Evolutionary conservation across 257 asterid genomes (phyloP), one percentile per base, ranked within the genome.

Genomic region (Knoxia roxburghii): DNA sequence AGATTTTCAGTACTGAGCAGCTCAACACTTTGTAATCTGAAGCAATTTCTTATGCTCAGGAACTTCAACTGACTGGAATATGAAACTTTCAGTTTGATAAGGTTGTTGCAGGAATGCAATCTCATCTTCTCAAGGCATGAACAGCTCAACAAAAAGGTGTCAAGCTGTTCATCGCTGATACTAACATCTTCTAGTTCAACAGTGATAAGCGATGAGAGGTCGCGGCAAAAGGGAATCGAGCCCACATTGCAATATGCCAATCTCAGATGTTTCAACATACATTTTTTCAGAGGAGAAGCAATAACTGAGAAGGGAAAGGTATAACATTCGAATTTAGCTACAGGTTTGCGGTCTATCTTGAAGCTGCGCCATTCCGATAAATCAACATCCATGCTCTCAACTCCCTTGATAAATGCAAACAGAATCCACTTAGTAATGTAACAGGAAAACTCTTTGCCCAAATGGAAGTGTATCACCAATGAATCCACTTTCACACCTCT

Each of bases 361-460:
- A 21, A 50, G 29, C 27, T 20, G 5, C 13, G 56, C 56, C 56
- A 50, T 50, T 50, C 56, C 1, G 56, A 50, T 20, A 50, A 50
- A 50, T 50, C 56, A 50, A 50, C 11, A 21, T 50, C 56, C 26
- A 50, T 20, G 56, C 27, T 50, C 27, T 50, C 56, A 50, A 21
- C 56, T 50, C 56, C 56, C 56, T 50, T 50, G 27, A 20, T 20
- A 50, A 50, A 21, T n/a, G 56, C 56, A 50, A 50, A 50, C 56
- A 50, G 13, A n/a, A 50, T 50, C 56, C 56, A 50, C 56, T 21
- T 21, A 50, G 56, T 50, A 20, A 50, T 50, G 12, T 50, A 27
- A 50, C 4, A 6, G 13, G 56, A n/a, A 50, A 50, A 50, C 56
- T 50, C 56, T 50, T 50, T 21, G 21, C 56, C 56, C 56, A 50